A percentile compares a stretch with the other conserved stretches of the same genome.
These are phyloP conservation scores for Aspergillus sparsus DNA, from an alignment of 495 filamentous ascomycete species.

Conservation along the genomic window DNA sequence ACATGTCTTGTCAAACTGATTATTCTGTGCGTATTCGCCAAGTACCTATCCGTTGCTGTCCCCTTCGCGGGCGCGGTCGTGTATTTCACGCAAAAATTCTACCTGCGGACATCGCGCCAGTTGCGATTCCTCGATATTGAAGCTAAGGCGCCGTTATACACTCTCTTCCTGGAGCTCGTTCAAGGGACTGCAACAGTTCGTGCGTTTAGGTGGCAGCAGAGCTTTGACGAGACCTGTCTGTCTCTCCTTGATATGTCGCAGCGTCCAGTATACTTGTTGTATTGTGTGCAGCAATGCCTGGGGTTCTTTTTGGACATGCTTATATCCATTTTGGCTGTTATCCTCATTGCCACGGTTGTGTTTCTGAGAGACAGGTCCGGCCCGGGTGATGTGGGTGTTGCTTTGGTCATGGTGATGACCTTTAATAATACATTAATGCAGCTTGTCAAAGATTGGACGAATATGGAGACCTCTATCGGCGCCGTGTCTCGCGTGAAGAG, in stretches of 20 bases:
- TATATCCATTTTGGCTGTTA: constrained; percentile 55
- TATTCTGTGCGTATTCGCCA: constrained; percentile 29
- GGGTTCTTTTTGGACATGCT: constrained; percentile 63
- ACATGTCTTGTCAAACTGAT: constrained; percentile 24
- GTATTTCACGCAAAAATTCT: constrained; percentile 54
- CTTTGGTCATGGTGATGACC: constrained; percentile 56
- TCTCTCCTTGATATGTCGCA: constrained; percentile 57
- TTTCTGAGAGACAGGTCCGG: constrained; percentile 37
- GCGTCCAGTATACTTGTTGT: constrained; percentile 56
- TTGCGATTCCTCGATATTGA: constrained; percentile 60
- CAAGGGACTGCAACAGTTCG: constrained; percentile 70
- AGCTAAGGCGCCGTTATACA: constrained; percentile 64
- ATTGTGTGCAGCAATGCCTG: constrained; percentile 73
- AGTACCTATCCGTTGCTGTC: constrained; percentile 26
- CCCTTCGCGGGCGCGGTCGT: constrained; percentile 33
- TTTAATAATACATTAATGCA: constrained; percentile 48
- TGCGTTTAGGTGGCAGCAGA: constrained; percentile 59
- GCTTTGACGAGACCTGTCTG: constrained; percentile 44
- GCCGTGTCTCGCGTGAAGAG: constrained; percentile 46
- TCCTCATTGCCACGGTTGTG: constrained; percentile 50
- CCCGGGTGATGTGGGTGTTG: constrained; percentile 64
- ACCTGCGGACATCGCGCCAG: constrained; percentile 62
- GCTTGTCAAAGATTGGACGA: constrained; percentile 49
- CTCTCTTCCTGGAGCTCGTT: constrained; percentile 66
- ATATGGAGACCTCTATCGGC: constrained; percentile 54